These are phyloP conservation scores for Kalaharituber pfeilii DNA, from an alignment of 2,329 filamentous ascomycete species.

Conservation along the genomic window DNA sequence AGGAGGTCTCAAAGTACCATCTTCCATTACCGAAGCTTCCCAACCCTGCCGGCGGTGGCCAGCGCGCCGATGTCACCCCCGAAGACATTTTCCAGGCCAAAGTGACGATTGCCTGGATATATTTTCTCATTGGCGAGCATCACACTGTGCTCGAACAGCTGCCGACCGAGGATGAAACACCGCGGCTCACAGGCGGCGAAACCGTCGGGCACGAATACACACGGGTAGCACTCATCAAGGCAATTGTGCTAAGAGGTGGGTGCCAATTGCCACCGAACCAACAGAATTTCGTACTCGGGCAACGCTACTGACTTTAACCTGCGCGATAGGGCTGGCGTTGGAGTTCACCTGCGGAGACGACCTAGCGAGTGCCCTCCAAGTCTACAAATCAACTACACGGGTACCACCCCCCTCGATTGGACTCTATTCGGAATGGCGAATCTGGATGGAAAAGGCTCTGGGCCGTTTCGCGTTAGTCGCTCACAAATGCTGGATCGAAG, in stretches of 20 bases:
- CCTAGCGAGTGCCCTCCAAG: conserved; percentile 13
- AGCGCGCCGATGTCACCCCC: conserved; percentile 26
- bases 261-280: background rate
- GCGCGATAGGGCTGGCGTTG: background rate
- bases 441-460: conserved; percentile 19
- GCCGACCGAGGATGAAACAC: conserved; percentile 14
- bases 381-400: conserved; percentile 16
- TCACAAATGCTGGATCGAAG: conserved; percentile 16
- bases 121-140: conserved; percentile 60
- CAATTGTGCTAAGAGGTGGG: conserved; percentile 18
- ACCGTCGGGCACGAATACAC: background rate
- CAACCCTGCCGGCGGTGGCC: conserved; percentile 13
- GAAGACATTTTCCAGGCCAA: conserved; percentile 56
- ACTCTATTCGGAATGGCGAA: conserved; percentile 4
- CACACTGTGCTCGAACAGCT: conserved; percentile 22
- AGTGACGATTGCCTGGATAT: conserved; percentile 68
- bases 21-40: conserved; percentile 12
- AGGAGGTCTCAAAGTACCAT: conserved; percentile 11
- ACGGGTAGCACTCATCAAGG: conserved; percentile 11
- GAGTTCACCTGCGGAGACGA: conserved; percentile 8
- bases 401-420: conserved; percentile 9
- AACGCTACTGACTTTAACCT: background rate
- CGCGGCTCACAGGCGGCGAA: background rate
- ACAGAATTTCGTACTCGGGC: background rate
- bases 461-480: conserved; percentile 16